Evolutionary conservation across 257 asterid genomes (phyloP), one percentile per base, ranked within the genome.

Genomic region (Ocimum tenuiflorum): DNA sequence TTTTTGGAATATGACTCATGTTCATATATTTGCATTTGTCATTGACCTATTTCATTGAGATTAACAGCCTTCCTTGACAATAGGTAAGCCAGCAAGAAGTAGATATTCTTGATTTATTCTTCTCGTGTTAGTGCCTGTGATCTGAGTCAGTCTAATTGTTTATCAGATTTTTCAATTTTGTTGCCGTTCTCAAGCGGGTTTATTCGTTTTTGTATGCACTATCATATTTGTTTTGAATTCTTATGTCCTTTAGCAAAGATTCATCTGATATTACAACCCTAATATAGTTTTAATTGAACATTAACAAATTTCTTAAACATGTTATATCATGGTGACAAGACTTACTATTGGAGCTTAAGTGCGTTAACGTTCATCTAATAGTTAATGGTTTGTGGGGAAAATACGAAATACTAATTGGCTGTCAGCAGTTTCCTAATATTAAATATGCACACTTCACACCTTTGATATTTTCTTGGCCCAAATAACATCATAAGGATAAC

Each of bases 81-180:
- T 36, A 50, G 65, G 31, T 51, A 45, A 33, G 15, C 12, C 13
- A 59, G 62, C 41, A 13, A 13, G 60, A 68, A 60, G 65, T 36
- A 53, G 53, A 50, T 72, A 57, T 19, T 36, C 71, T 64, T 68
- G 4, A 58, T 35, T 8, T 58, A 18, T 45, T 49, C 56, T 54
- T 22, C 54, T 23, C 7, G 7, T 50, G n/a, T 35, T 5, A 47
- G 19, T 29, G 20, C 8, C 17, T n/a, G 19, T 29, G 50, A 15
- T n/a, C 63, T 33, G 15, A 17, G 39, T 39, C 35, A 13, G 27
- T 50, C 15, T 60, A 42, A 9, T 33, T 4, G 41, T 33, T 71
- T 41, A 52, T 60, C 54, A 47, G 46, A 22, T 8, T 14, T 31
- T 15, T 52, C 8, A 68, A 2, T 53, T 27, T 24, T 6, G 39